A percentile compares a stretch with the other conserved stretches of the same genome.
Conservation (phyloP, 768 basidiomycete genomes). For the Podaxis sp. region DNA sequence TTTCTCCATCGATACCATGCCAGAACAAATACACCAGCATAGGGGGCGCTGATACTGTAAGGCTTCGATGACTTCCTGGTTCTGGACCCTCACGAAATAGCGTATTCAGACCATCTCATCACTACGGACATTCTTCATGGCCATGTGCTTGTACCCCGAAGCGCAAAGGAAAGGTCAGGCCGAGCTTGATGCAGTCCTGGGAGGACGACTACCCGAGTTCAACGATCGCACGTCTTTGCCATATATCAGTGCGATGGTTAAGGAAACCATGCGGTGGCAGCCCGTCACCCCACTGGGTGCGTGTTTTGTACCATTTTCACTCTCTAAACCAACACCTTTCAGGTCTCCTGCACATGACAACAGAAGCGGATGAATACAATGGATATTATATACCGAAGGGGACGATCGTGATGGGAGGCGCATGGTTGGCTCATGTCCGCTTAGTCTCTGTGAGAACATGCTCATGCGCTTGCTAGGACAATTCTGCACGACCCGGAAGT, state of each 20-base stretch:
- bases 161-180: conserved; percentile 34
- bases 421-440: conserved; percentile 10
- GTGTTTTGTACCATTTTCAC: not conserved
- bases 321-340: not conserved
- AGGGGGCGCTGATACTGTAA: conserved; percentile 18
- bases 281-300: conserved; percentile 15
- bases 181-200: conserved; percentile 40
- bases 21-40: not conserved
- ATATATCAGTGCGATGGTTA: conserved; percentile 34
- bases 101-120: conserved; percentile 26
- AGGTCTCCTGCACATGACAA: conserved; percentile 8
- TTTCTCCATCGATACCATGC: not conserved
- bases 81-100: not conserved
- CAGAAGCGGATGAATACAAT: conserved; percentile 14
- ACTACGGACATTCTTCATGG: conserved; percentile 33
- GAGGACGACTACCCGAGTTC: conserved; percentile 34
- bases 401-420: conserved; percentile 16
- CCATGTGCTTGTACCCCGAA: conserved; percentile 37
- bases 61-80: not conserved
- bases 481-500: conserved; percentile 18
- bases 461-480: conserved; percentile 6
- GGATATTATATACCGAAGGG: conserved; percentile 19
- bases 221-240: conserved; percentile 30
- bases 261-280: conserved; percentile 28
- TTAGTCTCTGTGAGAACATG: not conserved